These are phyloP conservation scores for Lepidium sativum DNA, from an alignment of 345 rosid species.

Conservation along the genomic window DNA sequence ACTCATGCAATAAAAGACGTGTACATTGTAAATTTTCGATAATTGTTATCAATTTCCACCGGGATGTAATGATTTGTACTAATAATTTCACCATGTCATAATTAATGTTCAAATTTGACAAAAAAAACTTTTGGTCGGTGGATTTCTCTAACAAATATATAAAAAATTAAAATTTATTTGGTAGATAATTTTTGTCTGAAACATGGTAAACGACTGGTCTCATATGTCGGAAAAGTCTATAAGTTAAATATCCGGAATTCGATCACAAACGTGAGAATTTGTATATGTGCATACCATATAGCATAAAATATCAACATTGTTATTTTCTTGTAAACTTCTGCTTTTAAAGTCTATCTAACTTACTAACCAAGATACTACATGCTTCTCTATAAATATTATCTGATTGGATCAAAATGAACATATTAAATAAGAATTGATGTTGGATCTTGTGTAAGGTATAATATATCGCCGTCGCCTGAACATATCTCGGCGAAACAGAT, in stretches of 20 bases:
- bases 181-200: too few relatives aligned
- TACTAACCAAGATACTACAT: neutral
- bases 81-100: neutral
- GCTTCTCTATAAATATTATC: neutral
- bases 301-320: too few relatives aligned
- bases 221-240: too few relatives aligned
- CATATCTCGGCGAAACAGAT: conserved; percentile 22
- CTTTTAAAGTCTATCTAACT: too few relatives aligned
- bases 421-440: neutral
- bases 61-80: neutral
- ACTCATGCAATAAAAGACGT: neutral
- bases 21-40: neutral
- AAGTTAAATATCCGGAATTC: too few relatives aligned
- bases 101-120: neutral
- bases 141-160: too few relatives aligned
- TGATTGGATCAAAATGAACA: neutral
- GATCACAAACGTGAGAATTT: too few relatives aligned
- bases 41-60: neutral
- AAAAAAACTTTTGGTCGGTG: too few relatives aligned
- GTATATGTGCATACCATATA: too few relatives aligned
- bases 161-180: too few relatives aligned
- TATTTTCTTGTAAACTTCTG: too few relatives aligned
- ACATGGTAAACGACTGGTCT: too few relatives aligned
- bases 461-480: conserved; percentile 17
- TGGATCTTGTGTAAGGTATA: neutral